phyloP scores from a whole-genome alignment of 257 asterid genomes.

The Plectranthus barbatus region DNA sequence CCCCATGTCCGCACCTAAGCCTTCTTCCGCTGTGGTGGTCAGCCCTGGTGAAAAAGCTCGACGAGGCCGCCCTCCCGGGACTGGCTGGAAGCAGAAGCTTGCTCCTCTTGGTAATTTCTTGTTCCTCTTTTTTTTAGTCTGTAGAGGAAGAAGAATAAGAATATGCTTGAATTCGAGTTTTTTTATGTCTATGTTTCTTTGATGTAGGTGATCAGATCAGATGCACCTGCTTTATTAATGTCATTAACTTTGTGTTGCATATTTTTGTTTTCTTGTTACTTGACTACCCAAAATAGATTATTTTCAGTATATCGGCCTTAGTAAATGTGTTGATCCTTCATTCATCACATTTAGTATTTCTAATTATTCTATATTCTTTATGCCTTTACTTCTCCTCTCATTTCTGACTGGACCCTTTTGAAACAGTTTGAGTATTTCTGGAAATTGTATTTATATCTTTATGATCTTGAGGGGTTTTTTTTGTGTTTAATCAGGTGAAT shows the following conservation, averaged over 20 bases:
- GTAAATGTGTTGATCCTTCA: background rate
- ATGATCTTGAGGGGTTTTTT: background rate
- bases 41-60: conserved; percentile 45
- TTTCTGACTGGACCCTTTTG: background rate
- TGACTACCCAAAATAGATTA: background rate
- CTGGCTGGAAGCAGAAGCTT: conserved; percentile 92
- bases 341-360: background rate
- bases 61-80: conserved; percentile 88
- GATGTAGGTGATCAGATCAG: background rate
- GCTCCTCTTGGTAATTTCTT: conserved; percentile 75
- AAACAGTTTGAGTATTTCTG: no score
- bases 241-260: background rate
- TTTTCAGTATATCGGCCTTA: background rate
- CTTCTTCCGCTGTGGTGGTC: conserved; percentile 32
- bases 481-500: conserved; percentile 56
- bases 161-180: background rate
- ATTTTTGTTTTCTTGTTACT: background rate
- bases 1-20: conserved; percentile 45
- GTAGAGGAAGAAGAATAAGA: no score
- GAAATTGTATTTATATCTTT: background rate
- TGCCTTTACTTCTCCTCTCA: background rate
- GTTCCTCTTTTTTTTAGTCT: background rate
- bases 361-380: background rate
- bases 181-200: background rate
- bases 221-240: background rate